These are phyloP conservation scores for Quercus rubra DNA, from an alignment of 306 rosid species.

Conservation along the genomic window DNA sequence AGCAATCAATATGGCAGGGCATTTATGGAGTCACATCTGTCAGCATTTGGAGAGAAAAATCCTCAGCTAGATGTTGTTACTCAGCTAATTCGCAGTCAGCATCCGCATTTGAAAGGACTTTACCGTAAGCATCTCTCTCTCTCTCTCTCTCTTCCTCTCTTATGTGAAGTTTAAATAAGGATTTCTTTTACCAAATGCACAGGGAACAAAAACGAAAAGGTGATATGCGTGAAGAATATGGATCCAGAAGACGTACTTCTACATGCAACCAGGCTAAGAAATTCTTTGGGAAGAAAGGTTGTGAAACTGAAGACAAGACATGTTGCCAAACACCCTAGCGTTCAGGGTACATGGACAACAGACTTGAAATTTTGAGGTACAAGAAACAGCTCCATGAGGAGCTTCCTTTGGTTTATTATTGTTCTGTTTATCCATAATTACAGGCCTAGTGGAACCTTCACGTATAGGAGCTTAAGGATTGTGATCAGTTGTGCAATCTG, in stretches of 20 bases:
- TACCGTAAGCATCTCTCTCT: slow-evolving; percentile 51
- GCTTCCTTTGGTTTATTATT: slow-evolving; percentile 5
- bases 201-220: slow-evolving; percentile 68
- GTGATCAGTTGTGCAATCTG: background rate
- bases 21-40: slow-evolving; percentile 76
- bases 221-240: slow-evolving; percentile 83
- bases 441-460: background rate
- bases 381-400: slow-evolving; percentile 9
- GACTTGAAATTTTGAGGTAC: slow-evolving; percentile 44
- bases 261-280: slow-evolving; percentile 71
- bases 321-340: slow-evolving; percentile 73
- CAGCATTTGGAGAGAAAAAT: slow-evolving; percentile 62
- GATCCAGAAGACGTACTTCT: slow-evolving; percentile 65
- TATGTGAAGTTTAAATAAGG: background rate
- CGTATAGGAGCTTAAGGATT: background rate
- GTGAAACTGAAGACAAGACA: slow-evolving; percentile 85
- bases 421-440: background rate
- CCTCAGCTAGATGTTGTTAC: slow-evolving; percentile 83
- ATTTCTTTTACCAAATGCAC: slow-evolving; percentile 26
- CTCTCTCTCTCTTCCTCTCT: background rate
- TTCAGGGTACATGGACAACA: slow-evolving; percentile 95
- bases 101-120: slow-evolving; percentile 78
- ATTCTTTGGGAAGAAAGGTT: slow-evolving; percentile 89
- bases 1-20: slow-evolving; percentile 44
- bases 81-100: slow-evolving; percentile 87